Evolutionary conservation across 1,139 yeast genomes (phyloP).

Genomic region (Taphrina pruni): DNA sequence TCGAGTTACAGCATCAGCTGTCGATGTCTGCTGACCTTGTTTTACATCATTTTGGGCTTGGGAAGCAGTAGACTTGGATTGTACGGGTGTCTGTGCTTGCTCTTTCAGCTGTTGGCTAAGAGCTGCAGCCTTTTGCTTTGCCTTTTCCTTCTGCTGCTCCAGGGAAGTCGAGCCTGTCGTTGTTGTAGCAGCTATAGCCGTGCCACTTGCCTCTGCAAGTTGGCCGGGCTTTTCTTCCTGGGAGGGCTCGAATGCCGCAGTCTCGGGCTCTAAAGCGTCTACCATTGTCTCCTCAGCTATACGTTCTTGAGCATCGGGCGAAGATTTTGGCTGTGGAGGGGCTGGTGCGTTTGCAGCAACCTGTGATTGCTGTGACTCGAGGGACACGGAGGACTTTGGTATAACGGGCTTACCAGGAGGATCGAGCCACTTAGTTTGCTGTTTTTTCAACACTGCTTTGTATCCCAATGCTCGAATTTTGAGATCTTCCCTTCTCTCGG

Average conservation of each 20-base stretch:
- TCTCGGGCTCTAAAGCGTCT: not conserved
- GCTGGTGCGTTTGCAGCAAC: not conserved
- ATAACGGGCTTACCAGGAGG: slow-evolving; percentile 17
- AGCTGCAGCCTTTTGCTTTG: slow-evolving; percentile 22
- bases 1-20: not conserved
- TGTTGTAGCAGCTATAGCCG: not conserved
- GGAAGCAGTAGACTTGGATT: not conserved
- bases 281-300: not conserved
- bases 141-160: slow-evolving; percentile 18
- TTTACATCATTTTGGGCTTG: not conserved
- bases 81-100: not conserved
- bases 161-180: not conserved
- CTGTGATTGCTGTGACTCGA: not conserved
- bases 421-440: slow-evolving; percentile 25
- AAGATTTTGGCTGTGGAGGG: not conserved
- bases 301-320: not conserved
- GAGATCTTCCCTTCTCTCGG: slow-evolving; percentile 79
- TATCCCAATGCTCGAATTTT: slow-evolving; percentile 55
- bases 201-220: not conserved
- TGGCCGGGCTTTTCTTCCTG: not conserved
- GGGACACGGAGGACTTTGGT: not conserved
- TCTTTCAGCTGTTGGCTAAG: slow-evolving; percentile 18
- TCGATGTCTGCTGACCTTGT: not conserved
- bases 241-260: not conserved
- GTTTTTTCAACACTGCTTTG: slow-evolving; percentile 41